These are phyloP conservation scores for Gnomoniopsis smithogilvyi DNA, from an alignment of 2,329 filamentous ascomycete genomes.

Conservation along the genomic window DNA sequence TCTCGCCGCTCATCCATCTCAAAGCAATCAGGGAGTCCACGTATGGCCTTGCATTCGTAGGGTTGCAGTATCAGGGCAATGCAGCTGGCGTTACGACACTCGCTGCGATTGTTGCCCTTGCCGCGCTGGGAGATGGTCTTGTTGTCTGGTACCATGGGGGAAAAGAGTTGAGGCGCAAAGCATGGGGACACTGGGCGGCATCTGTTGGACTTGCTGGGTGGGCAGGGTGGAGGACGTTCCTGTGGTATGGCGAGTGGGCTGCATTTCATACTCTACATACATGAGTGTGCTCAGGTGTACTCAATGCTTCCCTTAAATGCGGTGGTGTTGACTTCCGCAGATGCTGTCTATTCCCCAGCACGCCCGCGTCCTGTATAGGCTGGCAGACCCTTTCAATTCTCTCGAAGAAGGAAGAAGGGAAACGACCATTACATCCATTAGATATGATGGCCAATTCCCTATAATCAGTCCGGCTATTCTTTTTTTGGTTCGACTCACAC, in stretches of 20 bases:
- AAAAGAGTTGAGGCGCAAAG: conserved; percentile 21
- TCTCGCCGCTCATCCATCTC: conserved; percentile 33
- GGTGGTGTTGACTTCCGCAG: background rate
- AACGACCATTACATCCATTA: too few species aligned
- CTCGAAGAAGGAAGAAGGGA: too few species aligned
- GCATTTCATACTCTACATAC: conserved; percentile 6
- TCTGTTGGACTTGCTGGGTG: conserved; percentile 24
- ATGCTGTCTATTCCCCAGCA: too few species aligned
- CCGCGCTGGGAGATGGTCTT: conserved; percentile 30
- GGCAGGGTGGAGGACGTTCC: conserved; percentile 22
- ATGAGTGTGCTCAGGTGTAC: background rate
- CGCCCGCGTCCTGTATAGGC: too few species aligned
- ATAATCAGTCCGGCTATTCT: too few species aligned
- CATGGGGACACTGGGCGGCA: conserved; percentile 24
- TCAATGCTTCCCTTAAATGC: background rate
- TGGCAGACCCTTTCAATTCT: too few species aligned
- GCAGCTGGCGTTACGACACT: conserved; percentile 28
- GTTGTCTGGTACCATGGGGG: conserved; percentile 31
- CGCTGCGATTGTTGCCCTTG: conserved; percentile 26
- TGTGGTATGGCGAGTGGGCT: conserved; percentile 5
- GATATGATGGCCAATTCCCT: too few species aligned
- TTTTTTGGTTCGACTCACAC: too few species aligned
- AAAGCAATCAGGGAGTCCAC: conserved; percentile 32
- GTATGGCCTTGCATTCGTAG: conserved; percentile 28
- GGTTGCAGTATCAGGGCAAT: conserved; percentile 28